Base-by-base conservation (phyloP, 257 asterid species). In the Plantago ovata region DNA sequence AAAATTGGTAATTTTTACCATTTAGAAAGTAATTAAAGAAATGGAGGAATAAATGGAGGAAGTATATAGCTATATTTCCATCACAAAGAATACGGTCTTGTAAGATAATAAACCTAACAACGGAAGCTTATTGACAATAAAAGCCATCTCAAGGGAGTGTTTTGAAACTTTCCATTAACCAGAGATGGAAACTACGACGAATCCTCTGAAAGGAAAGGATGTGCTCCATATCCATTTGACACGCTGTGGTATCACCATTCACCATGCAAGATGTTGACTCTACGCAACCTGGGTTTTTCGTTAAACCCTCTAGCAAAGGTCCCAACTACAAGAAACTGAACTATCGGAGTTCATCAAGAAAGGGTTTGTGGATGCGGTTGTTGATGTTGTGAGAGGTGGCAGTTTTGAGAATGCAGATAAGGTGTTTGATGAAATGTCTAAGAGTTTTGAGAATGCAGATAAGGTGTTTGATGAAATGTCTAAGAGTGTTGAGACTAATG, bases 121-220 rank as follows among this genome's bases (percentile, higher is more conserved):
- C n/a, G n/a, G n/a, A n/a, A n/a, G n/a, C n/a, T n/a, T n/a, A n/a
- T n/a, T n/a, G n/a, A n/a, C n/a, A n/a, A n/a, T n/a, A n/a, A n/a
- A n/a, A n/a, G n/a, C n/a, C n/a, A n/a, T n/a, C n/a, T n/a, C n/a
- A n/a, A n/a, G n/a, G n/a, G n/a, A n/a, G n/a, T n/a, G n/a, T n/a
- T n/a, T n/a, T n/a, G n/a, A n/a, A n/a, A 47, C 19, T 63, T 77
- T 16, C 69, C 77, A 13, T 38, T 84, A 28, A 69, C 71, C 43
- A 76, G 97, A 55, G 94, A 88, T 74, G 96, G 98, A 7, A 88
- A n/a, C 64, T 92, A 75, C 74, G 95, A 85, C 19, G 95, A 85
- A 58, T 53, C 72, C 6, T 21, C 69, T 54, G n/a, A n/a, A n/a
- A n/a, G n/a, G 75, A 75, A 4, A 57, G 41, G 6, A 61, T 54